Base-by-base conservation (phyloP, 2,329 filamentous ascomycete species). In the Endocalyx cinctus region DNA sequence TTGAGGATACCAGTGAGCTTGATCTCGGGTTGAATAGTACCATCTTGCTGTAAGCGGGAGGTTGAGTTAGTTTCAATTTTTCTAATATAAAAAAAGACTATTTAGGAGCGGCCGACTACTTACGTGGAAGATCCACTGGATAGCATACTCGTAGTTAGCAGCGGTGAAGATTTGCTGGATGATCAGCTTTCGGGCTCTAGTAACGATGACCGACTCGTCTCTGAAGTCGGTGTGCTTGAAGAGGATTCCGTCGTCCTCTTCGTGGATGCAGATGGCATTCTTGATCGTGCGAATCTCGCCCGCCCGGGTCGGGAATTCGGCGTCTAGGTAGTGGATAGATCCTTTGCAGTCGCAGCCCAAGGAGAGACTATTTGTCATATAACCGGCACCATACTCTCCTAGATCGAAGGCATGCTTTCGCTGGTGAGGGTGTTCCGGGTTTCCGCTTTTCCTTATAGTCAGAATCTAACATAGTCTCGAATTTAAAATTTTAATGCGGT, bases 141-240 rank as follows among this genome's bases (percentile, higher is more conserved):
- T 61, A 3, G 68, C 69, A 62, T 96, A 96, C 59, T 96, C 89
- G 63, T 96, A 96, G 67, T 96, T 96, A 17, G 89, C 89, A 0
- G 89, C 89, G 0, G 89, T 96, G 64, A 96, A 95, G 54, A 95
- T 84, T 48, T 95, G 88, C 45, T 87, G 88, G 46, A 96, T 73
- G 54, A 95, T 74, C 37, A 96, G 75, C 57, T 92, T 94, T 34
- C 87, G 79, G 2, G 82, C 87, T 17, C 89, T 81, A 0, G 88
- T 95, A 5, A 94, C 85, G 8, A 92, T 87, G 34, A 81, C 77
- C 0, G 85, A 90, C 27, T 92, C 84, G 54, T 96, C 89, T 23
- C 89, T 77, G 74, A 95, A 96, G 62, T 96, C 89, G 12, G 80
- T 88, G 64, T 94, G 87, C 66, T 96, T 96, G 76, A 94, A 95